Conservation (phyloP, 2,329 filamentous ascomycete genomes). For the Calonectria honghensis region DNA sequence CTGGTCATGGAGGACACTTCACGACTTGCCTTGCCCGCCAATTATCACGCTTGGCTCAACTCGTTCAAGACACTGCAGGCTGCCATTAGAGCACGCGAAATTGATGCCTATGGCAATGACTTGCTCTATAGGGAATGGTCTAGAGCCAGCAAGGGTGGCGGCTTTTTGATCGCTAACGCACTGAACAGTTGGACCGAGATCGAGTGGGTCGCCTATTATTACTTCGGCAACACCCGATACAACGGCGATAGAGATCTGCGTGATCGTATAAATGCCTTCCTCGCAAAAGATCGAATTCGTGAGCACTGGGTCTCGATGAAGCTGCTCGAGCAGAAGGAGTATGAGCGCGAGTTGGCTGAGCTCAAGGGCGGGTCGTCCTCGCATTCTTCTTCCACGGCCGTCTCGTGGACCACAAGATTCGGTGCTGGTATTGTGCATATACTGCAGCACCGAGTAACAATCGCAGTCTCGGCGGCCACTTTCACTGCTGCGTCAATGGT, state of each 20-base stretch:
- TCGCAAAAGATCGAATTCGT: conserved; percentile 13
- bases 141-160: conserved; percentile 6
- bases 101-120: conserved; percentile 5
- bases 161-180: conserved; percentile 39
- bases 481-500: conserved; percentile 15
- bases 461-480: neutral
- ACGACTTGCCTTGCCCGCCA: conserved; percentile 16
- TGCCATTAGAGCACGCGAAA: conserved; percentile 14
- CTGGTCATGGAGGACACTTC: conserved; percentile 16
- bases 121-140: conserved; percentile 28
- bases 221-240: conserved; percentile 19
- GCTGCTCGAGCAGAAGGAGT: conserved; percentile 16
- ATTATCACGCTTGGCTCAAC: conserved; percentile 24
- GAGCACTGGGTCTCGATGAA: conserved; percentile 18
- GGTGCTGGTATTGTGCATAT: neutral
- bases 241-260: conserved; percentile 12
- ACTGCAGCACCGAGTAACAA: neutral
- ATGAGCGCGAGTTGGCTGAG: conserved; percentile 17
- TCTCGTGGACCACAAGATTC: neutral
- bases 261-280: conserved; percentile 17
- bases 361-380: neutral
- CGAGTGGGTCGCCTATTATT: conserved; percentile 26
- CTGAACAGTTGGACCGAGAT: conserved; percentile 36
- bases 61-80: conserved; percentile 20
- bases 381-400: neutral